Percentiles rank a stretch among this genome's conserved stretches.
Conservation (phyloP, 805 yeast genomes). For the Komagataella pseudopastoris region DNA sequence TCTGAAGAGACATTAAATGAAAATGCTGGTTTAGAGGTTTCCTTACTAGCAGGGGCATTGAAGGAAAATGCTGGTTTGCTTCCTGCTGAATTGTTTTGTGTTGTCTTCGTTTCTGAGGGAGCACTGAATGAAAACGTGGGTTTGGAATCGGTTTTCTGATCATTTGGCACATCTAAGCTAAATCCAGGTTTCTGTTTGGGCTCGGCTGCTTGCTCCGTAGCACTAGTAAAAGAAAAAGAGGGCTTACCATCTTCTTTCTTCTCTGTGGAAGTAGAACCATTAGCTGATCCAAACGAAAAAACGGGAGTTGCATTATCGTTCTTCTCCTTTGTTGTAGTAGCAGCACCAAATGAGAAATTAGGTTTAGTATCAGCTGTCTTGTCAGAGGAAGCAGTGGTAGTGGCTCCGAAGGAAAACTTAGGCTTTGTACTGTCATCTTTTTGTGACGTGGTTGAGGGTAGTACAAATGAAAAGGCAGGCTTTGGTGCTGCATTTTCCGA, state of each 20-base stretch:
- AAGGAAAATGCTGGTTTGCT: background rate
- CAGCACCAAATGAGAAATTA: background rate
- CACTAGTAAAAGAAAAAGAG: conserved; percentile 5
- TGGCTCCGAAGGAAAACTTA: background rate
- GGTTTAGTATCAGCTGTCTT: background rate
- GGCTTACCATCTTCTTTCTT: conserved; percentile 4
- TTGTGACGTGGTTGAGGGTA: background rate
- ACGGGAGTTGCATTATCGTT: background rate
- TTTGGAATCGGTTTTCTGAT: background rate
- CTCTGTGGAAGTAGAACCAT: background rate
- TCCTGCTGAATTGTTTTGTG: background rate
- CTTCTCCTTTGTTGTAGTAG: background rate
- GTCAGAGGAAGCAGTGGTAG: background rate
- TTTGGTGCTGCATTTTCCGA: background rate
- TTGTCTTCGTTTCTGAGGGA: background rate
- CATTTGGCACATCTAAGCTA: background rate
- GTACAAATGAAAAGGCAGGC: background rate
- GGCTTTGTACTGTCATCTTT: background rate
- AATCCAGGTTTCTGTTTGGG: background rate
- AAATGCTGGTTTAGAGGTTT: background rate
- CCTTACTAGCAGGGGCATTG: background rate
- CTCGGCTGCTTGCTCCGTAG: background rate
- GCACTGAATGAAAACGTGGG: background rate
- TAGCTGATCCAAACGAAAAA: conserved; percentile 1
- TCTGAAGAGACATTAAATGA: background rate